Conservation (phyloP, 2,329 filamentous ascomycete genomes). For the Fusarium floridanum region DNA sequence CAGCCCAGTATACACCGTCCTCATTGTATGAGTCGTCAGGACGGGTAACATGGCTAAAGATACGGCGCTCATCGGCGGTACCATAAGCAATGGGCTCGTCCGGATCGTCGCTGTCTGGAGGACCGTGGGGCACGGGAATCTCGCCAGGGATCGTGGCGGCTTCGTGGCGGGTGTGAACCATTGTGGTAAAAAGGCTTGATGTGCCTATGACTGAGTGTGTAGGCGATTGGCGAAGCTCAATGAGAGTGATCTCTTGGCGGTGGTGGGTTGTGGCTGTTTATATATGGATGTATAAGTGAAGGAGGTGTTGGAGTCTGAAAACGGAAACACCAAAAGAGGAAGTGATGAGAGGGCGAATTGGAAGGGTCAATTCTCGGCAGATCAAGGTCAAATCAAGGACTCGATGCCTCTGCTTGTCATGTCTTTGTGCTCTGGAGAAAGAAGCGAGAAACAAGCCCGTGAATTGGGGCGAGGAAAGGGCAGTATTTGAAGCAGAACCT, state of each 20-base stretch:
- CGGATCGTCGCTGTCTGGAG: constrained; percentile 61
- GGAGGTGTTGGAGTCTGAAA: constrained; percentile 11
- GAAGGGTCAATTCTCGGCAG: constrained; percentile 9
- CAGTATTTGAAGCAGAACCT: constrained; percentile 45
- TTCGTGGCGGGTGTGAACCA: constrained; percentile 51
- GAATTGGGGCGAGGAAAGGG: constrained; percentile 32
- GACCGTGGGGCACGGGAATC: constrained; percentile 67
- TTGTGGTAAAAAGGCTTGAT: constrained; percentile 22
- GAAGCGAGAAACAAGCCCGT: constrained; percentile 1
- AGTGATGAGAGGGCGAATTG: constrained; percentile 29
- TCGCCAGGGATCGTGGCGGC: constrained; percentile 59
- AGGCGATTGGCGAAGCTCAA: background rate
- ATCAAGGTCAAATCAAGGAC: constrained; percentile 13
- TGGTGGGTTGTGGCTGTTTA: constrained; percentile 1
- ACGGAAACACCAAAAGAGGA: constrained; percentile 26
- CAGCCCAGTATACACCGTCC: constrained; percentile 93
- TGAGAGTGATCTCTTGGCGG: constrained; percentile 10
- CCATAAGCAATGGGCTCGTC: constrained; percentile 60
- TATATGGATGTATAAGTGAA: constrained; percentile 1
- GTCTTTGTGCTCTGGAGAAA: constrained; percentile 24
- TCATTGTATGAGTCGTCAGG: constrained; percentile 89
- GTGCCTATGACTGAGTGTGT: constrained; percentile 7
- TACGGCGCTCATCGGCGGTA: constrained; percentile 66
- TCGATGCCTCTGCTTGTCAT: constrained; percentile 21
- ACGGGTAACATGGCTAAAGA: constrained; percentile 84